Evolutionary conservation across 2,329 filamentous ascomycete species (phyloP).

Genomic region (Colletotrichum spaethianum): DNA sequence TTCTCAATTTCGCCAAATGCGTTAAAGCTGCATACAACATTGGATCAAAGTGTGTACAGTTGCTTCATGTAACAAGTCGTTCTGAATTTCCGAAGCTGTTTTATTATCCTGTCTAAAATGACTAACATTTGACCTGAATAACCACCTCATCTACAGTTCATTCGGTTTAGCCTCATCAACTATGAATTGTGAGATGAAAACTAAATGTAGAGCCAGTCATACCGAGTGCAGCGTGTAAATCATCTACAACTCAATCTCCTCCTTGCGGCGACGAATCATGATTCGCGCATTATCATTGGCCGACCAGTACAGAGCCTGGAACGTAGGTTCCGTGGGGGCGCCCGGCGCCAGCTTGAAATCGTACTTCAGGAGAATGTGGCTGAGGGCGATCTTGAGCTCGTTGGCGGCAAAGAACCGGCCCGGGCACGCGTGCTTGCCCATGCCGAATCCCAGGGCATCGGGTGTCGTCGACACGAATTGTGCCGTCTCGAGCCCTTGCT

Average conservation of each 20-base stretch:
- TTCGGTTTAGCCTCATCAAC: background rate
- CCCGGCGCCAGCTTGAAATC: slow-evolving; percentile 40
- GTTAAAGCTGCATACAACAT: background rate
- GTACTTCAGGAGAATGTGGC: slow-evolving; percentile 48
- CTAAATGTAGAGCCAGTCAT: background rate
- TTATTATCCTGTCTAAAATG: background rate
- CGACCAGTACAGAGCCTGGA: slow-evolving; percentile 4
- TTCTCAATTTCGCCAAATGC: background rate
- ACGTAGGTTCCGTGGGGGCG: background rate
- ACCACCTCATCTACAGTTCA: background rate
- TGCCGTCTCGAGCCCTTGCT: slow-evolving; percentile 43
- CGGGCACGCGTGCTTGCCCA: slow-evolving; percentile 51
- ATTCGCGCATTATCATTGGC: background rate
- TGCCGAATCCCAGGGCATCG: slow-evolving; percentile 50
- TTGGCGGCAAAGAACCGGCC: slow-evolving; percentile 50
- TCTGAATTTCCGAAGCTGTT: background rate
- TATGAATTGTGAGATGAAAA: background rate
- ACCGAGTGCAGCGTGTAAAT: background rate
- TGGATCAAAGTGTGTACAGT: background rate
- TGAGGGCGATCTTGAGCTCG: slow-evolving; percentile 52
- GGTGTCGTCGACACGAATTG: slow-evolving; percentile 52
- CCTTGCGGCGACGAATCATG: background rate
- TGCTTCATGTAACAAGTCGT: background rate
- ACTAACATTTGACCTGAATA: background rate
- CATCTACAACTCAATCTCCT: slow-evolving; percentile 4